These are phyloP conservation scores for Austroboletus eburneus DNA, from an alignment of 768 basidiomycete species.

Conservation along the genomic window DNA sequence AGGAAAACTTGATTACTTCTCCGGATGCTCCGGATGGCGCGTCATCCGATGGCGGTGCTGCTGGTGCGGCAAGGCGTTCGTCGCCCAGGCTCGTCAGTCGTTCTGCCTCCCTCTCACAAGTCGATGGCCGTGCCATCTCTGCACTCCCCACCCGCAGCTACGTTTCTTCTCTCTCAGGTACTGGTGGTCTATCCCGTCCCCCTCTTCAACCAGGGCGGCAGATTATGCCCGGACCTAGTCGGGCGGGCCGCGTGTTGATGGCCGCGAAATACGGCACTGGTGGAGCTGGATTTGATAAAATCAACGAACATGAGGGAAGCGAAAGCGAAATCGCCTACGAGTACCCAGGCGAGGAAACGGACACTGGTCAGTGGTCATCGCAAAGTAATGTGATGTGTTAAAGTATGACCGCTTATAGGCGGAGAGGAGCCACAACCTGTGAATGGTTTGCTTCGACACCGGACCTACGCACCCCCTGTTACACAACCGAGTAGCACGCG, in stretches of 20 bases:
- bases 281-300: constrained; percentile 42
- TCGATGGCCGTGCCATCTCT: constrained; percentile 34
- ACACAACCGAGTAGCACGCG: constrained; percentile 45
- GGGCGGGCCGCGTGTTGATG: constrained; percentile 51
- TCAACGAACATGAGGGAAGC: constrained; percentile 41
- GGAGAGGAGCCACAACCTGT: constrained; percentile 26
- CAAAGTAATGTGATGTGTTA: constrained; percentile 13
- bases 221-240: constrained; percentile 41
- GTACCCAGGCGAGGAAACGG: constrained; percentile 35
- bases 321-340: constrained; percentile 37
- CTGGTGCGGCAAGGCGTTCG: constrained; percentile 14
- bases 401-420: constrained; percentile 26
- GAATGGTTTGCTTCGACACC: constrained; percentile 26
- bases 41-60: constrained; percentile 26
- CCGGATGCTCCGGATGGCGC: constrained; percentile 21
- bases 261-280: constrained; percentile 29
- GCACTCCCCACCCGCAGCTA: constrained; percentile 32
- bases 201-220: constrained; percentile 39
- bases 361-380: constrained; percentile 31
- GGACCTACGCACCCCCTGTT: constrained; percentile 23
- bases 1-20: constrained; percentile 36
- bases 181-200: constrained; percentile 38
- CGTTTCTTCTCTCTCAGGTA: constrained; percentile 21
- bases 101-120: constrained; percentile 31
- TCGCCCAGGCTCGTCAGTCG: constrained; percentile 30